Percentiles rank a stretch among this genome's conserved stretches.
These are phyloP conservation scores for Aspergillus quadrilineatus DNA, from an alignment of 2,329 filamentous ascomycete genomes.

Conservation along the genomic window DNA sequence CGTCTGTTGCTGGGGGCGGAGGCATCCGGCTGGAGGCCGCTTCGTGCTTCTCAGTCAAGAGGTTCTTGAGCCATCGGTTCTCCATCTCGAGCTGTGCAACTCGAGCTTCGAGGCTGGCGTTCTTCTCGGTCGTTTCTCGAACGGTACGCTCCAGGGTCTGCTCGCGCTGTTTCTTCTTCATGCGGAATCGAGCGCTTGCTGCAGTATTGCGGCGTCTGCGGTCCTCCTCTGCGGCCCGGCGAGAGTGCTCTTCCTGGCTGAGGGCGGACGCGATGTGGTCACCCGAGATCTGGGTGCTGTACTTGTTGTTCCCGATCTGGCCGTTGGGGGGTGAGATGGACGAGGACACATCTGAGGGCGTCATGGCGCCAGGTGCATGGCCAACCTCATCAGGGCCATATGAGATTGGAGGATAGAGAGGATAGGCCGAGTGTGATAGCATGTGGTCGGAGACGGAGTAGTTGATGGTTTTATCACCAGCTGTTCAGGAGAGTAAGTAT, in stretches of 20 bases:
- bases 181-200: conserved; percentile 81
- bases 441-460: conserved; percentile 41
- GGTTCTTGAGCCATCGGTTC: conserved; percentile 78
- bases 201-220: conserved; percentile 87
- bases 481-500: conserved; percentile 25
- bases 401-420: conserved; percentile 39
- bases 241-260: conserved; percentile 68
- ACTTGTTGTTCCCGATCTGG: conserved; percentile 40
- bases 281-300: conserved; percentile 40
- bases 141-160: conserved; percentile 77
- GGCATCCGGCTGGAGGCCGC: conserved; percentile 22
- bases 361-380: conserved; percentile 36
- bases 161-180: conserved; percentile 96
- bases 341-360: conserved; percentile 44
- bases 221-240: conserved; percentile 78
- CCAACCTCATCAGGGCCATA: conserved; percentile 38
- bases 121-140: conserved; percentile 81
- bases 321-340: conserved; percentile 44
- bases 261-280: conserved; percentile 48
- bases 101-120: conserved; percentile 67
- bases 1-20: conserved; percentile 26
- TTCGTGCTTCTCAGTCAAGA: conserved; percentile 77
- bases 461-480: conserved; percentile 39
- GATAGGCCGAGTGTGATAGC: conserved; percentile 39
- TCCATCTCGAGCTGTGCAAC: conserved; percentile 78